phyloP scores from a whole-genome alignment of 768 basidiomycete genomes.

The Boletus edulis region DNA sequence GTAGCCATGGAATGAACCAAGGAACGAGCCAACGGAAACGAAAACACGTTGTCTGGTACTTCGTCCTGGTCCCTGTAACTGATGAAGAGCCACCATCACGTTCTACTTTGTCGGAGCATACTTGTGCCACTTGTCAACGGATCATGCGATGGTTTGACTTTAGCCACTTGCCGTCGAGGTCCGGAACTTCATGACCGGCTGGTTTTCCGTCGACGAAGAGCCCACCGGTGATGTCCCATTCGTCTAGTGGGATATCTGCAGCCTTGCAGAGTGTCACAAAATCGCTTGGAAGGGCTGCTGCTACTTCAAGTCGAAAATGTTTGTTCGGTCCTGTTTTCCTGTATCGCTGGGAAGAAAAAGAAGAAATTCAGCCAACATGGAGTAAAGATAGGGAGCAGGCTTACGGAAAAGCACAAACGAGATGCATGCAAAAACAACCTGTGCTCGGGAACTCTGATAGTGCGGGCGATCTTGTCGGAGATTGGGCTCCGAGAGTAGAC shows the following conservation, averaged over 20 bases:
- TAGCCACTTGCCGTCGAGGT: conserved; percentile 38
- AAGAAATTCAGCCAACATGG: background rate
- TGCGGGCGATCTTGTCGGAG: conserved; percentile 29
- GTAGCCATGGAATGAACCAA: conserved; percentile 10
- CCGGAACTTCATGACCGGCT: conserved; percentile 35
- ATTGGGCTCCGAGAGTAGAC: conserved; percentile 43
- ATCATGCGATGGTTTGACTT: conserved; percentile 14
- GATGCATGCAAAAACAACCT: conserved; percentile 64
- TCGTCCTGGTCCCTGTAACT: conserved; percentile 5
- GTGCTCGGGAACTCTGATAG: conserved; percentile 37
- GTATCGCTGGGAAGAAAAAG: conserved; percentile 44
- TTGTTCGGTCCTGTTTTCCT: conserved; percentile 41
- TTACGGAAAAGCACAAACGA: conserved; percentile 53
- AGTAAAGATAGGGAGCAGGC: conserved; percentile 22
- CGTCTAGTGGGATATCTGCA: conserved; percentile 40
- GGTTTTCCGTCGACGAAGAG: conserved; percentile 43
- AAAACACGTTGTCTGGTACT: conserved; percentile 16
- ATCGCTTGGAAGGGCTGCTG: conserved; percentile 56
- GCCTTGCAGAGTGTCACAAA: conserved; percentile 52
- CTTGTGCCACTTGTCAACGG: conserved; percentile 7
- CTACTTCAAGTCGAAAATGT: conserved; percentile 50
- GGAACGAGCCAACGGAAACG: conserved; percentile 12
- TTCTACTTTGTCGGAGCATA: conserved; percentile 5
- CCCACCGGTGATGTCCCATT: conserved; percentile 41
- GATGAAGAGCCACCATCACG: background rate